Evolutionary conservation across 768 basidiomycete species (phyloP), one percentile per base, ranked within the genome.

Genomic region (Calocybe gangraenosa): DNA sequence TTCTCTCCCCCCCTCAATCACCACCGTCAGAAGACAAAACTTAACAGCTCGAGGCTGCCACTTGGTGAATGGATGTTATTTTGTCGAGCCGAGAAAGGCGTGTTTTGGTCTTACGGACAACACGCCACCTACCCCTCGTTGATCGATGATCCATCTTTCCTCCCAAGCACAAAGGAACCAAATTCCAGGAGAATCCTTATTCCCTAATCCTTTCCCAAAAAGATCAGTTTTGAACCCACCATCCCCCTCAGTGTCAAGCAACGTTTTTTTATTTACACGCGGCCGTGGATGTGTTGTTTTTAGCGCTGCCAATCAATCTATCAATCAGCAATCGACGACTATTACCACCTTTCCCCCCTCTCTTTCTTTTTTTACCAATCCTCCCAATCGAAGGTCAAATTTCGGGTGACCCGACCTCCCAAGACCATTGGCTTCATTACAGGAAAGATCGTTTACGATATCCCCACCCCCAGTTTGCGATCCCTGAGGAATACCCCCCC

Each of bases 101-200:
- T 60, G 56, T 54, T 57, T 40, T 11, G 25, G 11, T 28, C 25
- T 28, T 11, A 52, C 37, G 45, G 55, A 57, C 58, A 60, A 62
- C 66, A 63, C 58, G 54, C 41, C 42, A 44, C 52, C 11, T 11
- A 6, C 25, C 5, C 65, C 66, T 73, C 63, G 71, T 70, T 63
- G 71, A 74, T 74, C 67, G 69, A 73, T 74, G 59, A 64, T 58
- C 56, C 58, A 60, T 54, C 59, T 50, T 57, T 56, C 49, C 55
- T 54, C 48, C 55, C 53, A 55, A 58, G 25, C 25, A 28, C 52
- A 59, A 58, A 57, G 55, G 55, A 57, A 35, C 36, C 50, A 28
- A 19, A 64, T 65, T 67, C 64, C 67, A 58, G 58, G 65, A 36
- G 65, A 62, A 65, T 61, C 53, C 49, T 48, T 7, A 37, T 36